Evolutionary conservation across 139 green algal genomes (phyloP), one percentile per base, ranked within the genome.

Genomic region (Coelastrella sp.): DNA sequence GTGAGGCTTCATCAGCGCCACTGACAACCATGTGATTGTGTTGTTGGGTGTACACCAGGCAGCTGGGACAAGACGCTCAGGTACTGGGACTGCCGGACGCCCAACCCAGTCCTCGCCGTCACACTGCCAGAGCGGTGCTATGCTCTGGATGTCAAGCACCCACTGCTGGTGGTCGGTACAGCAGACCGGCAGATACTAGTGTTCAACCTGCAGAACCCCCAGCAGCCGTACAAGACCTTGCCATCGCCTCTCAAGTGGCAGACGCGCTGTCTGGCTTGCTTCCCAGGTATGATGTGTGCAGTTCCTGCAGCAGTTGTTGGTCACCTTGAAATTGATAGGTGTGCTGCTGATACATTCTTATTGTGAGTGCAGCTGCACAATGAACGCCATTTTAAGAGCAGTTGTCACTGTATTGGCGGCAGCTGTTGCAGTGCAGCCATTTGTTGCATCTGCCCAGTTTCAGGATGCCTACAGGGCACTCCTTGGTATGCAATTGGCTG

Each of bases 241-340:
- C 84, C 95, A 73, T 98, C 95, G 3, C 98, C 97, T 22, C 95
- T 99, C 4, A 99, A 99, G 90, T 99, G 96, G 93, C 98, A 99
- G 95, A 99, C 98, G 77, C 95, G 97, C 77, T 99, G 96, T 83
- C 92, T 98, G 4, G 85, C 85, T 22, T 23, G 11, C 73, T 90
- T 90, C 85, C 85, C 85, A 83, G 74, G 61, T 85, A 60, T 4
- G 75, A 47, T 47, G 32, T 47, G 32, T 47, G 32, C 32, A 47
- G 32, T 47, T 47, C 32, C 32, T 47, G 32, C 32, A 47, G 32
- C 32, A 47, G 32, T 47, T 47, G 32, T 47, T 47, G 32, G 32
- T 47, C 32, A 47, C 32, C 32, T 47, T 47, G 61, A 71, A 19
- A 71, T 71, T 71, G 61, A 10, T 13, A 71, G 61, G 11, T 71